phyloP scores from a whole-genome alignment of 768 basidiomycete species.

The Roridomyces roridus region DNA sequence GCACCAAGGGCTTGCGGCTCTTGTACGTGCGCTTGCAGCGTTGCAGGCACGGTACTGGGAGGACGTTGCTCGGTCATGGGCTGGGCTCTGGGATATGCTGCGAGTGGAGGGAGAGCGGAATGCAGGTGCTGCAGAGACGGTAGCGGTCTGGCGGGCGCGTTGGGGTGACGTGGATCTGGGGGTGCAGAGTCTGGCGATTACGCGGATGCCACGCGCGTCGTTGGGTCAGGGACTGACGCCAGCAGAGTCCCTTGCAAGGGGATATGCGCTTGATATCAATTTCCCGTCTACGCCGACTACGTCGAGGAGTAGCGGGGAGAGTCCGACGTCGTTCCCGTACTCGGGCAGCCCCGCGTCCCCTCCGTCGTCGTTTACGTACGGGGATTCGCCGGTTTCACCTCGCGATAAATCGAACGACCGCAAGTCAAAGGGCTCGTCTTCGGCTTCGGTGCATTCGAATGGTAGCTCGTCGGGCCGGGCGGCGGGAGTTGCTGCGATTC shows the following conservation, averaged over 20 bases:
- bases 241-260: conserved; percentile 11
- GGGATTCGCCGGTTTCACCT: background rate
- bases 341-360: no score
- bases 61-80: conserved; percentile 70
- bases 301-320: no score
- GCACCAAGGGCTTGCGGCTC: conserved; percentile 61
- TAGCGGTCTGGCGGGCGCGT: conserved; percentile 71
- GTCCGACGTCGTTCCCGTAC: no score
- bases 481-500: conserved; percentile 16
- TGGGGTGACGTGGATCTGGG: conserved; percentile 70
- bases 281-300: no score
- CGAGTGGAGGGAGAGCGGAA: conserved; percentile 73
- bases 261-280: conserved; percentile 4
- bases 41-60: conserved; percentile 68
- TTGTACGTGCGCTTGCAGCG: conserved; percentile 56
- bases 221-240: conserved; percentile 3
- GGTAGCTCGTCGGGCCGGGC: conserved; percentile 30
- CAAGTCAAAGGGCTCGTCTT: no score
- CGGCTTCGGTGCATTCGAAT: background rate
- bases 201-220: conserved; percentile 27
- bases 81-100: conserved; percentile 86
- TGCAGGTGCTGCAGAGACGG: conserved; percentile 70
- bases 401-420: no score
- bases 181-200: conserved; percentile 42
- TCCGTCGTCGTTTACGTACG: background rate